A percentile compares a stretch with the other conserved stretches of the same genome.
phyloP scores from a whole-genome alignment of 352 stramenopile species.

The Globisporangium heterothallicum region DNA sequence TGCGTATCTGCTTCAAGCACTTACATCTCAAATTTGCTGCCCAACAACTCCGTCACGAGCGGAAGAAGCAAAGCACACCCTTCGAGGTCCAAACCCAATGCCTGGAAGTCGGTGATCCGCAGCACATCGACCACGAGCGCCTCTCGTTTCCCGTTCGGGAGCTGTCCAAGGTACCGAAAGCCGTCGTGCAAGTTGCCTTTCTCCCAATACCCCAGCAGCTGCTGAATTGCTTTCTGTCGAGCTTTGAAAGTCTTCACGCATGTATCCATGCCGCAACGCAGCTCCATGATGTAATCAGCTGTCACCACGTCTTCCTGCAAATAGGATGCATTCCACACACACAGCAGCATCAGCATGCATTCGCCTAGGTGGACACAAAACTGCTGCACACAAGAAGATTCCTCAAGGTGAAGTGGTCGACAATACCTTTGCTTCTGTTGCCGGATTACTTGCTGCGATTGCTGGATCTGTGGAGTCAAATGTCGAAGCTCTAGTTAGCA shows the following conservation, averaged over 20 bases:
- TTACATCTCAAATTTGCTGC: slow-evolving; percentile 62
- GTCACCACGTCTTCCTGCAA: slow-evolving; percentile 25
- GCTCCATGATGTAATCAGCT: slow-evolving; percentile 76
- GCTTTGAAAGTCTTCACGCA: slow-evolving; percentile 66
- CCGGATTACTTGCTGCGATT: neutral
- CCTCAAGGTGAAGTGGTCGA: too few relatives aligned
- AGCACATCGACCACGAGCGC: slow-evolving; percentile 70
- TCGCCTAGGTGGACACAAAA: too few relatives aligned
- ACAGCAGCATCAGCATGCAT: neutral
- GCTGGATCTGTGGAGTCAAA: neutral
- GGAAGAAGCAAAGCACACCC: slow-evolving; percentile 69
- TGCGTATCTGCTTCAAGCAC: too few relatives aligned
- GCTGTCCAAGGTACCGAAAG: slow-evolving; percentile 56
- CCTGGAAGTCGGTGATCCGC: slow-evolving; percentile 50
- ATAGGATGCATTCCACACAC: neutral
- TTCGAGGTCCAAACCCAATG: slow-evolving; percentile 68
- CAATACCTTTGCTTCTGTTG: neutral
- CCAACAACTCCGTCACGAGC: slow-evolving; percentile 61
- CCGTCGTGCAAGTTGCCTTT: slow-evolving; percentile 63
- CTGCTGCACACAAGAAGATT: too few relatives aligned
- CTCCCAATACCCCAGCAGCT: slow-evolving; percentile 67
- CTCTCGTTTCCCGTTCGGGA: slow-evolving; percentile 67
- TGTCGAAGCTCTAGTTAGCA: neutral
- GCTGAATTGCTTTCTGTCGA: slow-evolving; percentile 64
- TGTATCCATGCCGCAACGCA: slow-evolving; percentile 81